Evolutionary conservation across 495 filamentous ascomycete species (phyloP).

Genomic region (Podospora pseudoanserina): DNA sequence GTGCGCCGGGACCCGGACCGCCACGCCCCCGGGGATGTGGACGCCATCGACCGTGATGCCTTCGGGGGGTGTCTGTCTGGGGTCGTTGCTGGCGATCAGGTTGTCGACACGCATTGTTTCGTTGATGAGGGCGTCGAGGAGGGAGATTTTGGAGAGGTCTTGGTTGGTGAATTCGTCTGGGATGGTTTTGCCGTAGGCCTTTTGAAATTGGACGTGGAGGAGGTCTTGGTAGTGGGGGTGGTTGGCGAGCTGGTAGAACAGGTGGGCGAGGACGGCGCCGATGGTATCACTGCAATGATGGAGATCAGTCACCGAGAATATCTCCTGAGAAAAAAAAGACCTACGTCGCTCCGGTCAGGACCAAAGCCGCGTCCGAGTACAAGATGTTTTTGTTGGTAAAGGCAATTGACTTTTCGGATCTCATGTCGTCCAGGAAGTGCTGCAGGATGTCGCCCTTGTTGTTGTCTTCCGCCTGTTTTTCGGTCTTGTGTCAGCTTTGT

Average conservation of each 20-base stretch:
- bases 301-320: neutral
- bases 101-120: slow-evolving; percentile 56
- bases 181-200: slow-evolving; percentile 16
- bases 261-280: slow-evolving; percentile 16
- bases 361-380: slow-evolving; percentile 16
- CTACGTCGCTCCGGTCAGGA: slow-evolving; percentile 20
- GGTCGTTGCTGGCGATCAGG: slow-evolving; percentile 44
- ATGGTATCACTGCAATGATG: slow-evolving; percentile 19
- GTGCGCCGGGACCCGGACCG: slow-evolving; percentile 44
- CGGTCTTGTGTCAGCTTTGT: neutral
- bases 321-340: neutral
- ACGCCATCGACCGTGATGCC: slow-evolving; percentile 47
- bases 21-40: slow-evolving; percentile 42
- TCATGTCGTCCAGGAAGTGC: slow-evolving; percentile 21
- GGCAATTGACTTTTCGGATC: slow-evolving; percentile 17
- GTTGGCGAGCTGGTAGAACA: slow-evolving; percentile 20
- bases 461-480: slow-evolving; percentile 8
- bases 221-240: slow-evolving; percentile 8
- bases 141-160: slow-evolving; percentile 17
- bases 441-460: slow-evolving; percentile 19
- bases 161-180: slow-evolving; percentile 14
- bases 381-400: slow-evolving; percentile 19
- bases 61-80: slow-evolving; percentile 43
- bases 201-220: slow-evolving; percentile 8
- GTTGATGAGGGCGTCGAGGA: slow-evolving; percentile 49